A percentile compares a stretch with the other conserved stretches of the same genome.
Evolutionary conservation across 768 basidiomycete species (phyloP).

Genomic region (Agaricus bisporus): DNA sequence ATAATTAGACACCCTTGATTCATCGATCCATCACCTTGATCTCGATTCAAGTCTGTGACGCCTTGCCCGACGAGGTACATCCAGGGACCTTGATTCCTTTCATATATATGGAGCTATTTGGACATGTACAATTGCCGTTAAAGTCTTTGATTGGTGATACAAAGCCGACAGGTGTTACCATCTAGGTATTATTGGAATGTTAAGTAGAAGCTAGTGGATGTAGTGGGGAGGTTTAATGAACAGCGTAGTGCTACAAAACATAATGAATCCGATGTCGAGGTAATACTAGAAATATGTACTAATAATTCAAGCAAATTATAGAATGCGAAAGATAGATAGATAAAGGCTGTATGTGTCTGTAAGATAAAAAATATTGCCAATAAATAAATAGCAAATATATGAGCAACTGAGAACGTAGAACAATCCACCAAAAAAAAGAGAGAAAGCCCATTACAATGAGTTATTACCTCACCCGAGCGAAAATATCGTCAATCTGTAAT

Average conservation of each 20-base stretch:
- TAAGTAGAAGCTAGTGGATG: background rate
- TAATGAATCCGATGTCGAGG: background rate
- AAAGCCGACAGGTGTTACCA: background rate
- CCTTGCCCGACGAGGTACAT: background rate
- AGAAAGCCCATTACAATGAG: background rate
- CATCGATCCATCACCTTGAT: background rate
- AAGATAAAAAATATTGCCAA: constrained; percentile 7
- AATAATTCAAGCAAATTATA: constrained; percentile 10
- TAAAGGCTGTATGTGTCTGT: constrained; percentile 4
- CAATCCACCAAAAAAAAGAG: background rate
- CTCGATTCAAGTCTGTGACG: background rate
- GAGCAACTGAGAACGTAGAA: background rate
- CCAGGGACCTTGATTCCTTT: background rate
- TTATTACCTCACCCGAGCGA: constrained; percentile 19
- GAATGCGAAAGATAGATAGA: constrained; percentile 4
- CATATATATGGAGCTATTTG: background rate
- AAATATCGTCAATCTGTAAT: constrained; percentile 52
- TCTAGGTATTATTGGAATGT: background rate
- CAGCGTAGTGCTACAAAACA: constrained; percentile 9
- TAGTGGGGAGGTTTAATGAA: background rate
- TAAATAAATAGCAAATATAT: constrained; percentile 11
- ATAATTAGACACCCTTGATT: background rate
- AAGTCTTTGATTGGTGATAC: too few species aligned
- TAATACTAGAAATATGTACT: constrained; percentile 1
- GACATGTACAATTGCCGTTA: background rate